phyloP scores from a whole-genome alignment of 495 filamentous ascomycete genomes.

The Mytilinidion resinicola region DNA sequence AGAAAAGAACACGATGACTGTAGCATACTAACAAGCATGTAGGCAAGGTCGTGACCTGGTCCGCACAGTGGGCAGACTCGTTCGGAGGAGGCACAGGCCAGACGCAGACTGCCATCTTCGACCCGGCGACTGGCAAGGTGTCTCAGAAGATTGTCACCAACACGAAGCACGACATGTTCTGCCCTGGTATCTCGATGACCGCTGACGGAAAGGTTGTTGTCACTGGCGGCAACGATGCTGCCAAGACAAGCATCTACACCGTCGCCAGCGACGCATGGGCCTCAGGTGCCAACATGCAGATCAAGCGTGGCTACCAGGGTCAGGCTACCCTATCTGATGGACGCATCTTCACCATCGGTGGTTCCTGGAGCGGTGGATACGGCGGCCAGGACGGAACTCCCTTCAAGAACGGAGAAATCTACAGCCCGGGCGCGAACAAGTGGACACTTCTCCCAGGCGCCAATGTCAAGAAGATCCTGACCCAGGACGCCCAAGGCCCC shows the following conservation, averaged over 20 bases:
- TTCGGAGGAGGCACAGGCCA: slow-evolving; percentile 28
- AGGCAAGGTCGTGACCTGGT: too few species aligned
- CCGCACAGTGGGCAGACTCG: neutral
- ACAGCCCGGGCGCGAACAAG: slow-evolving; percentile 35
- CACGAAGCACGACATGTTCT: slow-evolving; percentile 57
- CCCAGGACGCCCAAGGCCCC: slow-evolving; percentile 41
- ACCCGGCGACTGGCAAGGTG: slow-evolving; percentile 32
- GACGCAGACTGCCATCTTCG: slow-evolving; percentile 43
- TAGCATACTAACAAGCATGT: too few species aligned
- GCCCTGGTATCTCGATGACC: slow-evolving; percentile 52
- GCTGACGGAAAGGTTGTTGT: slow-evolving; percentile 47
- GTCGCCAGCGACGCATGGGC: slow-evolving; percentile 32
- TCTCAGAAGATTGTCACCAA: slow-evolving; percentile 35
- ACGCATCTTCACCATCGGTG: slow-evolving; percentile 54
- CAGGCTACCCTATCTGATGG: slow-evolving; percentile 49
- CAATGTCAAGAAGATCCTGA: slow-evolving; percentile 45
- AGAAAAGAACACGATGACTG: too few species aligned
- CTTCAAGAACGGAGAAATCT: slow-evolving; percentile 54
- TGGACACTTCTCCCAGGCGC: slow-evolving; percentile 40
- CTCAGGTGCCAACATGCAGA: slow-evolving; percentile 38
- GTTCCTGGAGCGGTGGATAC: slow-evolving; percentile 46
- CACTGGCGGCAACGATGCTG: slow-evolving; percentile 45
- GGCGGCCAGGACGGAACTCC: slow-evolving; percentile 19
- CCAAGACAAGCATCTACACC: slow-evolving; percentile 46
- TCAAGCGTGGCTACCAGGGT: slow-evolving; percentile 53